Percentiles rank a stretch among this genome's conserved stretches.
These are phyloP conservation scores for Moesziomyces sp. DNA, from an alignment of 1,284 basidiomycete genomes.

Conservation along the genomic window DNA sequence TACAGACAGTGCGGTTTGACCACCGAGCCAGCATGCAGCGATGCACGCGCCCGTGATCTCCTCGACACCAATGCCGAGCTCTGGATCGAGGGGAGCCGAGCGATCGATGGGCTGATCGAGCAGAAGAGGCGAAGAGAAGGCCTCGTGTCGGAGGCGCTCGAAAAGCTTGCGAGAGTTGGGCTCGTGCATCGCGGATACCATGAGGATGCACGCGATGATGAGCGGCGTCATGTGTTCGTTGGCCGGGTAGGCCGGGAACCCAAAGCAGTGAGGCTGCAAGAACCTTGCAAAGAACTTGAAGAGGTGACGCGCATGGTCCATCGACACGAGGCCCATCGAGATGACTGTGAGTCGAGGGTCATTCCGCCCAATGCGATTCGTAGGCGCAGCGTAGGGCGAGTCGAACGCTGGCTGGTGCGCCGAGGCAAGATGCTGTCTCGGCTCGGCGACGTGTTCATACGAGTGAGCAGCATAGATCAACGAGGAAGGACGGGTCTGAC, in stretches of 20 bases:
- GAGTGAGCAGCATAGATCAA: constrained; percentile 28
- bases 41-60: constrained; percentile 63
- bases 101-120: constrained; percentile 47
- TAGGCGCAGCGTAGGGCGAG: constrained; percentile 47
- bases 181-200: constrained; percentile 57
- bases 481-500: constrained; percentile 32
- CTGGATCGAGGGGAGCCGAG: constrained; percentile 50
- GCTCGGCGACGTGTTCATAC: not conserved
- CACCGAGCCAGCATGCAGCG: constrained; percentile 55
- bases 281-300: constrained; percentile 60
- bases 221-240: constrained; percentile 60
- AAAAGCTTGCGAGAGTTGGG: constrained; percentile 42
- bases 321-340: constrained; percentile 51
- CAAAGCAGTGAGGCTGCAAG: constrained; percentile 59
- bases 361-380: constrained; percentile 46
- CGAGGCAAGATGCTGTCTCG: not conserved
- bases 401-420: not conserved
- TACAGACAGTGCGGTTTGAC: constrained; percentile 43
- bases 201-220: constrained; percentile 58
- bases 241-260: constrained; percentile 59
- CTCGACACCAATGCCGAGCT: constrained; percentile 62
- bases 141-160: constrained; percentile 47
- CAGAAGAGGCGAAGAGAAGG: constrained; percentile 39
- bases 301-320: constrained; percentile 56
- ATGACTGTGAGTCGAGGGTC: constrained; percentile 60